Conservation (phyloP, 176 grass and related monocot genomes). For the Eragrostis curvula region DNA sequence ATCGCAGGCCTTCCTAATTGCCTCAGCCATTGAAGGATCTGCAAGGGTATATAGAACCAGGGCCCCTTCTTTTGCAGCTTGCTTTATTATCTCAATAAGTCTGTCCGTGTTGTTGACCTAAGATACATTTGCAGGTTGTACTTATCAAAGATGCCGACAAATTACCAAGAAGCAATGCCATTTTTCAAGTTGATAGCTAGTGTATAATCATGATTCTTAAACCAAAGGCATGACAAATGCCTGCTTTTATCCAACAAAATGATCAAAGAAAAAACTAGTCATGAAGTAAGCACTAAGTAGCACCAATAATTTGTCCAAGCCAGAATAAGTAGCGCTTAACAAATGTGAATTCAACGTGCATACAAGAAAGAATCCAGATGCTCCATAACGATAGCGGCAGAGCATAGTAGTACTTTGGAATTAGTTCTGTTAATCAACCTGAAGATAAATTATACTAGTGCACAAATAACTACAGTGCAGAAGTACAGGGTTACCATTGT, state of each 20-base stretch:
- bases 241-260: neutral
- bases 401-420: too few relatives aligned
- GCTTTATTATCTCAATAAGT: conserved; percentile 85
- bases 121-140: conserved; percentile 38
- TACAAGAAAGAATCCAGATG: too few relatives aligned
- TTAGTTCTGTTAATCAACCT: too few relatives aligned
- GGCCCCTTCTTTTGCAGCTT: conserved; percentile 94
- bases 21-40: conserved; percentile 82
- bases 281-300: too few relatives aligned
- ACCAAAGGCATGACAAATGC: neutral
- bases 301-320: too few relatives aligned
- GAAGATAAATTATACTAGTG: too few relatives aligned
- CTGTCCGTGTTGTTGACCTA: conserved; percentile 73
- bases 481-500: neutral
- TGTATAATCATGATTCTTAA: conserved; percentile 1
- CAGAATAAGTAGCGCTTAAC: too few relatives aligned
- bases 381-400: too few relatives aligned
- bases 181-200: conserved; percentile 1
- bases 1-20: conserved; percentile 77
- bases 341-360: too few relatives aligned
- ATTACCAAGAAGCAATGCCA: conserved; percentile 2
- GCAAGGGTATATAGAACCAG: conserved; percentile 90
- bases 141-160: conserved; percentile 18
- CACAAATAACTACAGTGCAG: neutral
- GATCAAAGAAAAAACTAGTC: too few relatives aligned